Conservation (phyloP, 225 moss, liverwort and hornwort species). For the Bryum argenteum region DNA sequence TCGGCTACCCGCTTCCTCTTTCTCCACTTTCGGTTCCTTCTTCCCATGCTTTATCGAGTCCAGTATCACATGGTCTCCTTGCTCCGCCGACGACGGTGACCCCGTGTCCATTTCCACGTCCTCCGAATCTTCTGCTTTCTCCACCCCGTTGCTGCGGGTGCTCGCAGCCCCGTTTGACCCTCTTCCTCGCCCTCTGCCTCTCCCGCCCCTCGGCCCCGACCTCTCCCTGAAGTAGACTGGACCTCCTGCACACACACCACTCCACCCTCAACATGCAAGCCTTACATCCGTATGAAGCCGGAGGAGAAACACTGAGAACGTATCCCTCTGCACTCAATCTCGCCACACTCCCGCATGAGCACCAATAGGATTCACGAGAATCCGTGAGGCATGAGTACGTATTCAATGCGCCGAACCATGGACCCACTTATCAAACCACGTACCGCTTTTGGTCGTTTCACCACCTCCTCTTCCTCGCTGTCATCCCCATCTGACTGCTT, state of each 20-base stretch:
- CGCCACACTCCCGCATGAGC: too few relatives aligned
- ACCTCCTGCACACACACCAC: constrained; percentile 62
- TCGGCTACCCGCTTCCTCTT: constrained; percentile 50
- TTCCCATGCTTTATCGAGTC: constrained; percentile 51
- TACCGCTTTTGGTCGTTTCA: constrained; percentile 91
- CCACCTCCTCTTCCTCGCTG: constrained; percentile 89
- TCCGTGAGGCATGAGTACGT: too few relatives aligned
- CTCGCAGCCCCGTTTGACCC: constrained; percentile 54
- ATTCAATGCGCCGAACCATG: background rate
- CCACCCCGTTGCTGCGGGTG: constrained; percentile 63
- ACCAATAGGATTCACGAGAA: too few relatives aligned
- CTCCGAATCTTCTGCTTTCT: constrained; percentile 71
- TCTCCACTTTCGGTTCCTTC: constrained; percentile 34
- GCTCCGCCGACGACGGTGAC: constrained; percentile 75
- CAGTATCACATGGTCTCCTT: constrained; percentile 52
- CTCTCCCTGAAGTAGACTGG: constrained; percentile 74
- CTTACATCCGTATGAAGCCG: too few relatives aligned
- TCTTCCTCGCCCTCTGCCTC: constrained; percentile 83
- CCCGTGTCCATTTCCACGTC: constrained; percentile 76
- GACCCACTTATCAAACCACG: constrained; percentile 3
- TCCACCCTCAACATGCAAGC: background rate
- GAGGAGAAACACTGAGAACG: too few relatives aligned
- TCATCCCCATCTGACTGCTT: constrained; percentile 96
- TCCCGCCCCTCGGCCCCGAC: constrained; percentile 81
- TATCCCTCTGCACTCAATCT: too few relatives aligned